Base-by-base conservation (phyloP, 83 land plant species). In the Larix sibirica region DNA sequence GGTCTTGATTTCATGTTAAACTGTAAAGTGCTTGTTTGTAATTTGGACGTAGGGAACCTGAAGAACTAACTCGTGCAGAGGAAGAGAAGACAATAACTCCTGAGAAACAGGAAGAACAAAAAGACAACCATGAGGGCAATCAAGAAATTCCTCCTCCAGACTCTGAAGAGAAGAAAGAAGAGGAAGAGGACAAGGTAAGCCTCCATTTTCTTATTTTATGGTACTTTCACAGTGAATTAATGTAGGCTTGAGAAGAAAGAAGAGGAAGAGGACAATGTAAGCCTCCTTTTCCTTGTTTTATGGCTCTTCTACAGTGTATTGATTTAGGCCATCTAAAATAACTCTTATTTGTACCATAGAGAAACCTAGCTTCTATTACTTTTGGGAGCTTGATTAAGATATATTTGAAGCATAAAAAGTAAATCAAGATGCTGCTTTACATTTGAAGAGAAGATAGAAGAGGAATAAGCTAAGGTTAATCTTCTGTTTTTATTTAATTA, bases 21-120 rank as follows among this genome's bases (percentile, higher is more conserved):
- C 24, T 2, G 13, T 42, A 36, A 42, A 42, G 9, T 82, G 44
- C 13, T 31, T 77, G 21, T 17, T 50, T 60, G 17, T 40, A 59
- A 17, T 64, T n/a, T n/a, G 26, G 23, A 24, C 10, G 14, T 28
- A 89, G 89, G 84, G 91, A 87, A 40, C 42, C 67, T 31, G 93
- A 91, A 24, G 82, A 81, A 13, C 20, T 26, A 65, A 77, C 40
- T 17, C 59, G 61, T 83, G 84, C 80, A 44, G 73, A 14, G 24
- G 90, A 91, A 79, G 85, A 86, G 83, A 84, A 68, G 56, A 28
- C 24, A 23, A 1, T 10, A 18, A 40, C 77, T 3, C 80, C 80
- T 78, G 80, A 59, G 61, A 59, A 56, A 56, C 63, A 58, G 80
- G 62, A 78, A 16, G 80, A 78, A 73, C 54, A 38, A 7, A 23